A percentile compares a stretch with the other conserved stretches of the same genome.
phyloP scores from a whole-genome alignment of 2,329 filamentous ascomycete species.

The Dothistroma pini region DNA sequence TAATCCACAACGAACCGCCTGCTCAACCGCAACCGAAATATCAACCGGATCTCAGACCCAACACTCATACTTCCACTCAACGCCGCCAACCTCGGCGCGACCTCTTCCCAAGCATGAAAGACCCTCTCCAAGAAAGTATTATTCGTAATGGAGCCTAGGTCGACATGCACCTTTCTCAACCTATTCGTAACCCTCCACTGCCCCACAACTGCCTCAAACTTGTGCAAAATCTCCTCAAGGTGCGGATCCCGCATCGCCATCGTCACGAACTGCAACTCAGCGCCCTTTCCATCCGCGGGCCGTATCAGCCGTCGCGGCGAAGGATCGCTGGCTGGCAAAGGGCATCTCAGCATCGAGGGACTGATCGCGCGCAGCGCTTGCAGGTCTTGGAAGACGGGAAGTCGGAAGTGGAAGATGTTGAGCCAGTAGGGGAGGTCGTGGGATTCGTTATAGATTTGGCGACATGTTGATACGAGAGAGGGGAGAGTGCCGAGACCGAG shows the following conservation, averaged over 20 bases:
- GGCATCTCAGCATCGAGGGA: slow-evolving; percentile 1
- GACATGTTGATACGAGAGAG: slow-evolving; percentile 15
- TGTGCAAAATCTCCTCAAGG: slow-evolving; percentile 5
- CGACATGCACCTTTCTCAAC: slow-evolving; percentile 14
- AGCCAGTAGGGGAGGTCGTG: slow-evolving; percentile 18
- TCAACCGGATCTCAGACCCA: slow-evolving; percentile 9
- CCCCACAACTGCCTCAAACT: slow-evolving; percentile 5
- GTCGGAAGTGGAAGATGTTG: slow-evolving; percentile 18
- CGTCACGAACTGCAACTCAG: slow-evolving; percentile 11
- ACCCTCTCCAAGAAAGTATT: slow-evolving; percentile 19
- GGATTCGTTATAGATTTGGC: slow-evolving; percentile 15
- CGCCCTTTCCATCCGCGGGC: background rate
- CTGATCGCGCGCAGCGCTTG: background rate
- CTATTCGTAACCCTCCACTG: background rate
- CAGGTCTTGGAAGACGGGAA: slow-evolving; percentile 18
- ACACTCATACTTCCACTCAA: background rate
- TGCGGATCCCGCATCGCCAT: slow-evolving; percentile 18
- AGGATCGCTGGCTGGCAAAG: slow-evolving; percentile 8
- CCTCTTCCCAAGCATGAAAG: slow-evolving; percentile 14
- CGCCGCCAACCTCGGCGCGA: slow-evolving; percentile 5
- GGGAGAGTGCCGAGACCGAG: slow-evolving; percentile 4
- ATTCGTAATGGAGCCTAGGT: slow-evolving; percentile 16
- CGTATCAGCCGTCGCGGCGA: background rate
- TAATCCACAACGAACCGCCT: slow-evolving; percentile 17
- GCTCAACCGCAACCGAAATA: slow-evolving; percentile 16